These are phyloP conservation scores for Geotrichum reessii DNA, from an alignment of 1,139 yeast species.

Conservation along the genomic window DNA sequence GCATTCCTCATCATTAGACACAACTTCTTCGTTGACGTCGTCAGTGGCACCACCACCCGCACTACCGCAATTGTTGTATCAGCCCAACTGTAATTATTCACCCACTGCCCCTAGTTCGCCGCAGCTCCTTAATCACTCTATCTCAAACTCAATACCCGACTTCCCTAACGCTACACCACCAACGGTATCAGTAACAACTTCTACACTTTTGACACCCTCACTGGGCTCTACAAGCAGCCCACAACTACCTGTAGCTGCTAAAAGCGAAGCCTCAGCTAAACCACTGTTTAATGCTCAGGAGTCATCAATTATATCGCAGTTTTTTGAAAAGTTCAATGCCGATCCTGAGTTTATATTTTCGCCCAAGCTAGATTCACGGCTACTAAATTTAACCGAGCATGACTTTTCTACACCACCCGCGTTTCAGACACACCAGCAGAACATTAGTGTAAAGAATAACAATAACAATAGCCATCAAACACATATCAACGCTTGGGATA, in stretches of 20 bases:
- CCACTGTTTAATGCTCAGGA: conserved; percentile 37
- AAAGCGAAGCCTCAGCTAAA: background rate
- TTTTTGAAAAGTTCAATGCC: conserved; percentile 37
- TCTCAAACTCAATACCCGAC: background rate
- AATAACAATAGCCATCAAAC: background rate
- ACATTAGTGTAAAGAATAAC: background rate
- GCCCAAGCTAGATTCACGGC: conserved; percentile 27
- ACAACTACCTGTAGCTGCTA: background rate
- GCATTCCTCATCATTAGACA: background rate
- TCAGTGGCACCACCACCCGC: background rate
- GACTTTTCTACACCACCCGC: conserved; percentile 10
- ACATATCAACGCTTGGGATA: conserved; percentile 3
- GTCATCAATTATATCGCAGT: conserved; percentile 35
- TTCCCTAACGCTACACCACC: background rate
- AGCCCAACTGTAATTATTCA: background rate
- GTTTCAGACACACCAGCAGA: background rate
- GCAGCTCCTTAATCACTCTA: background rate
- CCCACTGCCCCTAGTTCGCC: background rate
- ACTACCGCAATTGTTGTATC: background rate
- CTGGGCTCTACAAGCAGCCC: background rate
- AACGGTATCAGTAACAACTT: background rate
- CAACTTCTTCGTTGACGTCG: background rate
- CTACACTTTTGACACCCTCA: background rate
- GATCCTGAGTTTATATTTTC: conserved; percentile 36
- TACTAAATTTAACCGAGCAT: conserved; percentile 10